Percentiles rank a stretch among this genome's conserved stretches.
Conservation (phyloP, 129 eudicot species). For the Lonicera japonica region DNA sequence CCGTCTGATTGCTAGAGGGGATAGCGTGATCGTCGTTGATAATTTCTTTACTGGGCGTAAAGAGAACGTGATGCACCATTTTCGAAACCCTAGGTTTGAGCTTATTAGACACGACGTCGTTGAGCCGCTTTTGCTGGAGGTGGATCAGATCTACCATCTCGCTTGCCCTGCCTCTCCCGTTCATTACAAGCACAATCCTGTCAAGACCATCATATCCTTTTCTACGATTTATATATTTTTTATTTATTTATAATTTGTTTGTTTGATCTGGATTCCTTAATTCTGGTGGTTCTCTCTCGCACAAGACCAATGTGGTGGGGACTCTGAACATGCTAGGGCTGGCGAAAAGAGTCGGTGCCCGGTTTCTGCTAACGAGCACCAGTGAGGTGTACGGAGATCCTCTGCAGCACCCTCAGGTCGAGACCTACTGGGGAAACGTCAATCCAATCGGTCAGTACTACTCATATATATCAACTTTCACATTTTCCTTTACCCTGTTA, state of each 20-base stretch:
- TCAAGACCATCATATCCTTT: slow-evolving; percentile 89
- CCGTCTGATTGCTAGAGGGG: slow-evolving; percentile 69
- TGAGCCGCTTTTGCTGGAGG: slow-evolving; percentile 76
- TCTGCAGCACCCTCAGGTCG: slow-evolving; percentile 80
- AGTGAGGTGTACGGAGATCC: slow-evolving; percentile 97
- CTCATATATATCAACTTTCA: neutral
- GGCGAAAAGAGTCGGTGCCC: slow-evolving; percentile 86
- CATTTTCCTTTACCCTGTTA: neutral
- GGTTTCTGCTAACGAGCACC: slow-evolving; percentile 86
- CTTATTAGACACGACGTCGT: slow-evolving; percentile 89
- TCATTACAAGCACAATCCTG: slow-evolving; percentile 85
- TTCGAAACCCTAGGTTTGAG: slow-evolving; percentile 83
- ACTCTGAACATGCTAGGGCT: slow-evolving; percentile 88
- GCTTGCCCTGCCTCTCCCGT: slow-evolving; percentile 98
- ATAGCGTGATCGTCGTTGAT: slow-evolving; percentile 86
- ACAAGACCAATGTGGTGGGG: slow-evolving; percentile 98
- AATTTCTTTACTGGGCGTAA: slow-evolving; percentile 88
- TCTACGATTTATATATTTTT: neutral
- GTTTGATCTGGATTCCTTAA: slow-evolving; percentile 30
- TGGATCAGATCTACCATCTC: slow-evolving; percentile 94
- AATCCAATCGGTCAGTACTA: slow-evolving; percentile 87
- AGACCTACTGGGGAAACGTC: slow-evolving; percentile 94
- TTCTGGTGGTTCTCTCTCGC: slow-evolving; percentile 9
- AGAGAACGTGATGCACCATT: slow-evolving; percentile 82
- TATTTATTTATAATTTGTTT: neutral